Base-by-base conservation (phyloP, 345 rosid species). In the Angophora floribunda region DNA sequence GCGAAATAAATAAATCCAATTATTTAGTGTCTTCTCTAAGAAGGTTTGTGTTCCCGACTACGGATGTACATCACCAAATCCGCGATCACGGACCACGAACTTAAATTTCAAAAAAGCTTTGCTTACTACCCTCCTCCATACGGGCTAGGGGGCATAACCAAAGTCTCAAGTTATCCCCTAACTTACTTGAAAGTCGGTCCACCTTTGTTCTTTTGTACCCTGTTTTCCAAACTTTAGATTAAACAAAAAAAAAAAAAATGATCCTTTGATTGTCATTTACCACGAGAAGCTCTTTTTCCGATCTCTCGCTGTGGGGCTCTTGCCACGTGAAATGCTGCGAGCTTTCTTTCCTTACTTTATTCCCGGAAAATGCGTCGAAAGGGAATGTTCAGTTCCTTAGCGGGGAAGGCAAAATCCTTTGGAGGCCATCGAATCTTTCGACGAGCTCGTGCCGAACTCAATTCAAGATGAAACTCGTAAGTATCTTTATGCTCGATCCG, bases 311-410 rank as follows among this genome's bases (percentile, higher is more conserved):
- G n/a, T 52, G 88, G 65, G 65, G 53, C 85, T 32, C 32, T 2
- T 19, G 41, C 51, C 57, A 10, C 50, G 47, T 57, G 86, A 85
- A 82, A 41, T 90, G 92, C 92, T 88, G 89, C 89, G 28, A 91
- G 4, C 79, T 91, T 86, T 84, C 79, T 12, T 45, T 11, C 59
- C 22, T 70, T 16, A 32, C 80, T 75, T 41, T 75, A 30, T 85
- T 85, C 52, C 87, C 26, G 26, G 26, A 32, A 30, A 51, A 24
- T 52, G 26, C 44, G 24, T n/a, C 57, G 45, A 28, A n/a, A 45
- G 32, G 59, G 51, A 16, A 53, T 85, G 63, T 53, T 75, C 15
- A 82, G 85, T 93, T 94, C 90, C 95, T 93, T 95, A 92, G 91
- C 13, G 53, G 57, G 90, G 91, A 95, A 94, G 94, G 65, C 90